A percentile compares a stretch with the other conserved stretches of the same genome.
Conservation (phyloP, 2,329 filamentous ascomycete species). For the Cytospora piceicola region DNA sequence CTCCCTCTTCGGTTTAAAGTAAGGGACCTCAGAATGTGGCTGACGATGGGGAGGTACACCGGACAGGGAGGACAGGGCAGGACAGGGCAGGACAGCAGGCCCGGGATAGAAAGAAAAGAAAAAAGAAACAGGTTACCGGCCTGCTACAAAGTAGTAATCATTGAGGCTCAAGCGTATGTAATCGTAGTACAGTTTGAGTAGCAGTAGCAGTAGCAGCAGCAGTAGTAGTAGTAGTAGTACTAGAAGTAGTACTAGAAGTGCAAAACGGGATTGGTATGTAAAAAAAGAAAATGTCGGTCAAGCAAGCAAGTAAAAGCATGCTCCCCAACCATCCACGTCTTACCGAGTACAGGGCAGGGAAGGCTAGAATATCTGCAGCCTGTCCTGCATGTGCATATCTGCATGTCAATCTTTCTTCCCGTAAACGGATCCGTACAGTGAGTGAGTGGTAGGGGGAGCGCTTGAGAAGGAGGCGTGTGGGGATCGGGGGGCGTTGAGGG, state of each 20-base stretch:
- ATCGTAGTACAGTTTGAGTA: neutral
- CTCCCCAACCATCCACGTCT: constrained; percentile 13
- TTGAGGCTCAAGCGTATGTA: neutral
- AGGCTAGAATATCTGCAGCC: constrained; percentile 12
- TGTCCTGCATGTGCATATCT: constrained; percentile 4
- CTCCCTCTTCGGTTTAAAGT: neutral
- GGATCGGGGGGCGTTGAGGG: neutral
- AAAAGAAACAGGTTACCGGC: no score
- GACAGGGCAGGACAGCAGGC: no score
- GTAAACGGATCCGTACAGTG: constrained; percentile 1
- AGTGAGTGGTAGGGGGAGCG: no score
- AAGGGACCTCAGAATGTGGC: neutral
- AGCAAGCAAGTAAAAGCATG: neutral
- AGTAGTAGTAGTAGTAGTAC: neutral
- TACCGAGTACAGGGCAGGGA: neutral
- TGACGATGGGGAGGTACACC: no score
- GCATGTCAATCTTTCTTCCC: constrained; percentile 7
- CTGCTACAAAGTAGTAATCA: neutral
- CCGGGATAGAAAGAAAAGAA: neutral
- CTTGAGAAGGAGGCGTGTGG: neutral
- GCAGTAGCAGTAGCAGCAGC: neutral
- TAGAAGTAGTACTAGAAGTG: neutral
- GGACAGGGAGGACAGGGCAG: no score
- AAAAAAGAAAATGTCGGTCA: constrained; percentile 26
- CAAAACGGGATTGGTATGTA: neutral